Evolutionary conservation across 202 grass and related monocot species (phyloP), one percentile per base, ranked within the genome.

Genomic region (Panicum hallii): DNA sequence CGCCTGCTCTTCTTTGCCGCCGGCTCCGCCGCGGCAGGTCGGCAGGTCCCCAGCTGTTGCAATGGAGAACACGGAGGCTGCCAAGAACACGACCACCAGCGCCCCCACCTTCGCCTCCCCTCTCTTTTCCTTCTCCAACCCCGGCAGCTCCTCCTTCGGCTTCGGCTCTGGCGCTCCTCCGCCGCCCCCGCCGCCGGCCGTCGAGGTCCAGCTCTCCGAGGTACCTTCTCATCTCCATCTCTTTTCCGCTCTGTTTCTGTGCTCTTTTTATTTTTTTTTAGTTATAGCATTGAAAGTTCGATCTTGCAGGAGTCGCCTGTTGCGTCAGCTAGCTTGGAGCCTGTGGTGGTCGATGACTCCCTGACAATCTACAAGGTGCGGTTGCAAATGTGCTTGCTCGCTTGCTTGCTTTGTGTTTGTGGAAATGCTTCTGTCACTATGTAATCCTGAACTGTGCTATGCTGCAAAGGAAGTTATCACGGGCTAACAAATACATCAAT

Each of bases 331-430:
- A 80, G 34, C 12, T 71, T 86, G 75, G 97, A 99, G 13, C 78
- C 91, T 0, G 81, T 96, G 22, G 74, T 90, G 30, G 74, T 99
- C 5, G 83, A 90, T 60, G 86, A 90, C 11, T 81, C 75, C 20
- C 36, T 96, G 28, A 86, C 93, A 4, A 92, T 98, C 81, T 93
- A 87, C 75, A 98, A 95, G 95, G 95, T 97, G 73, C n/a, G 53
- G 16, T 67, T 22, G 55, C 44, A 41, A 65, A 44, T 84, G 30
- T 79, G 49, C 20, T 70, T 11, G 15, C 9, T 56, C 28, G 15
- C 20, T 81, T 57, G 81, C 45, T 12, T 2, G 16, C 58, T 0
- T 23, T 50, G 1, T 86, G 62, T 80, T 67, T 79, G 58, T 49
- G 9, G 64, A 55, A 74, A 81, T 88, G 60, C 12, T 56, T 72